phyloP scores from a whole-genome alignment of 2,329 filamentous ascomycete species.

The Myrmaecium sp. region DNA sequence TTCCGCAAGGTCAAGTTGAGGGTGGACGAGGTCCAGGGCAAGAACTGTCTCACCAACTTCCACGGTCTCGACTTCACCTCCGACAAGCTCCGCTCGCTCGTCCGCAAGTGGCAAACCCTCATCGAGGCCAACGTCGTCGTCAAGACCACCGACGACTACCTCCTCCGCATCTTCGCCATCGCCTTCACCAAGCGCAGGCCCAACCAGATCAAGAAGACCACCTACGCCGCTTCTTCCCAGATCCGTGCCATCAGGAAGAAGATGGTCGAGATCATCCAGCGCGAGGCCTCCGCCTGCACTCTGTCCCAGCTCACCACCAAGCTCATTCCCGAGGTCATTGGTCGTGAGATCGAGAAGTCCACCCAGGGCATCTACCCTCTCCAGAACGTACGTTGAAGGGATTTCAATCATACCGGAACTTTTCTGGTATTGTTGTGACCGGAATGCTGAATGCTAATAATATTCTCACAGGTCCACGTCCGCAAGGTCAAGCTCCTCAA shows the following conservation, averaged over 20 bases:
- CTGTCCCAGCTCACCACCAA: constrained; percentile 94
- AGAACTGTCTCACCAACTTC: constrained; percentile 99
- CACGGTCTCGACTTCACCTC: constrained; percentile 99
- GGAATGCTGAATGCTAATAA: constrained; percentile 9
- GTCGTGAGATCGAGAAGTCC: constrained; percentile 98
- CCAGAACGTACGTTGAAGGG: constrained; percentile 59
- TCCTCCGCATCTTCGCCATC: constrained; percentile 96
- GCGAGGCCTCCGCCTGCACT: constrained; percentile 87
- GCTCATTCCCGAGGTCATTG: constrained; percentile 98
- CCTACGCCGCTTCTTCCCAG: constrained; percentile 91
- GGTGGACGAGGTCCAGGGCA: constrained; percentile 97
- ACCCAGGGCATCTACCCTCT: constrained; percentile 99
- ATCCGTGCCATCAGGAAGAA: constrained; percentile 97
- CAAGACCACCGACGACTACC: constrained; percentile 99
- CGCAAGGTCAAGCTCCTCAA: constrained; percentile 99
- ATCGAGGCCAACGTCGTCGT: constrained; percentile 99
- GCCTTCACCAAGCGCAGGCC: constrained; percentile 98
- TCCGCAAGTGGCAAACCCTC: constrained; percentile 98
- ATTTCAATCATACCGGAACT: constrained; percentile 1
- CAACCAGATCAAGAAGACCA: constrained; percentile 99
- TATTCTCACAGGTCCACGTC: constrained; percentile 87
- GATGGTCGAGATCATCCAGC: constrained; percentile 98
- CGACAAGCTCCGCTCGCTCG: constrained; percentile 97
- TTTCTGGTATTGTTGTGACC: not conserved
- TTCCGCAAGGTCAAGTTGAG: constrained; percentile 99